phyloP scores from a whole-genome alignment of 352 stramenopile genomes.

The Plasmopara halstedii region DNA sequence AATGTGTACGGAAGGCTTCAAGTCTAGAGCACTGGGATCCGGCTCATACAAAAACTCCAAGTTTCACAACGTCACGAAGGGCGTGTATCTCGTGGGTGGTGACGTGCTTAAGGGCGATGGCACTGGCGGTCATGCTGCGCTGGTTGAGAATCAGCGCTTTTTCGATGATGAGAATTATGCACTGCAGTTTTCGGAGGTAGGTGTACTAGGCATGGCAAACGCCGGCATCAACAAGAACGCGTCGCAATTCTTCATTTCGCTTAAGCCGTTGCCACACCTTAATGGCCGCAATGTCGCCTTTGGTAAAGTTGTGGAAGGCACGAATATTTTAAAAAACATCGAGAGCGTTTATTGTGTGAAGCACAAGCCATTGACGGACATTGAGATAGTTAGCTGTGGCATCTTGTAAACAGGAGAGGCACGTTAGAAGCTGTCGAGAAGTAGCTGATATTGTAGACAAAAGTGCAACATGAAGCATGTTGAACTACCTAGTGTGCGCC shows the following conservation, averaged over 20 bases:
- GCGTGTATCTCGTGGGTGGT: conserved; percentile 61
- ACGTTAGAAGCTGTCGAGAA: too few relatives aligned
- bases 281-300: conserved; percentile 86
- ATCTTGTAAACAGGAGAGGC: conserved; percentile 43
- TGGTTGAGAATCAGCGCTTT: conserved; percentile 57
- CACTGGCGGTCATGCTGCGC: conserved; percentile 66
- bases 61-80: conserved; percentile 84
- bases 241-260: conserved; percentile 99
- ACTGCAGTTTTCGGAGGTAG: conserved; percentile 77
- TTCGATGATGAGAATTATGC: conserved; percentile 86
- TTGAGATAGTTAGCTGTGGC: conserved; percentile 75
- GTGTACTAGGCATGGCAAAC: conserved; percentile 96
- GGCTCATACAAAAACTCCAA: conserved; percentile 80
- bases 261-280: conserved; percentile 71
- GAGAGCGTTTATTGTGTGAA: conserved; percentile 78
- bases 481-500: too few relatives aligned
- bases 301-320: conserved; percentile 79
- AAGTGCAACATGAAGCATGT: too few relatives aligned
- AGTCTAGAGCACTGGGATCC: conserved; percentile 42
- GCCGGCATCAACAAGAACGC: conserved; percentile 96
- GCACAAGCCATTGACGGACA: conserved; percentile 71
- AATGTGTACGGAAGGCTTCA: conserved; percentile 63
- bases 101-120: conserved; percentile 70
- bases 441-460: too few relatives aligned
- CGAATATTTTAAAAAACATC: conserved; percentile 78